Evolutionary conservation across 192 early-diverging fungal species (phyloP).

Genomic region (Linnemannia schmuckeri): DNA sequence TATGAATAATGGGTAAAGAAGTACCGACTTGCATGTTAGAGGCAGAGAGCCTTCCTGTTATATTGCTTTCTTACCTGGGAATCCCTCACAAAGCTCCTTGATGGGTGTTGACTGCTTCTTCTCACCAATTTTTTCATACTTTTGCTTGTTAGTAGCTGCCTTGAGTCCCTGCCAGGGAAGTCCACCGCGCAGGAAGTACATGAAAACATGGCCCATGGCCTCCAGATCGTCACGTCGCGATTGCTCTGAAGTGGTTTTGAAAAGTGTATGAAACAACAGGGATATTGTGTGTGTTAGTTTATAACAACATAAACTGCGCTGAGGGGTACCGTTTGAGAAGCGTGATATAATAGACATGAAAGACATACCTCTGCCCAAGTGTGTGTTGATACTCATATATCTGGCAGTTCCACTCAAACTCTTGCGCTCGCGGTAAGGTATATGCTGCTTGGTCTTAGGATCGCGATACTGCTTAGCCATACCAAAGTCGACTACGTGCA

Average conservation of each 20-base stretch:
- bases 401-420: slow-evolving; percentile 95
- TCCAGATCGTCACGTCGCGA: slow-evolving; percentile 97
- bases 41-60: background rate
- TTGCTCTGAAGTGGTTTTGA: slow-evolving; percentile 77
- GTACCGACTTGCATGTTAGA: background rate
- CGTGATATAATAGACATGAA: slow-evolving; percentile 9
- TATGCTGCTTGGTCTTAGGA: slow-evolving; percentile 96
- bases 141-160: slow-evolving; percentile 98
- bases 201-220: slow-evolving; percentile 97
- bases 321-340: background rate
- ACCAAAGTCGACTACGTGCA: slow-evolving; percentile 97
- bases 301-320: background rate
- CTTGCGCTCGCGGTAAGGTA: slow-evolving; percentile 97
- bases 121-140: slow-evolving; percentile 99
- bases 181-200: slow-evolving; percentile 96
- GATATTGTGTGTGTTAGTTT: background rate
- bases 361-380: slow-evolving; percentile 86
- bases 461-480: slow-evolving; percentile 99
- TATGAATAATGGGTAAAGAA: background rate
- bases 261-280: slow-evolving; percentile 11
- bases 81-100: slow-evolving; percentile 91
- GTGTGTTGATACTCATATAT: slow-evolving; percentile 99
- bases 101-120: slow-evolving; percentile 94
- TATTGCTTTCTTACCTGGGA: slow-evolving; percentile 71
- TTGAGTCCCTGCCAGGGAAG: slow-evolving; percentile 99